Base-by-base conservation (phyloP, 1,139 yeast genomes). In the Arxiozyma slooffiae region DNA sequence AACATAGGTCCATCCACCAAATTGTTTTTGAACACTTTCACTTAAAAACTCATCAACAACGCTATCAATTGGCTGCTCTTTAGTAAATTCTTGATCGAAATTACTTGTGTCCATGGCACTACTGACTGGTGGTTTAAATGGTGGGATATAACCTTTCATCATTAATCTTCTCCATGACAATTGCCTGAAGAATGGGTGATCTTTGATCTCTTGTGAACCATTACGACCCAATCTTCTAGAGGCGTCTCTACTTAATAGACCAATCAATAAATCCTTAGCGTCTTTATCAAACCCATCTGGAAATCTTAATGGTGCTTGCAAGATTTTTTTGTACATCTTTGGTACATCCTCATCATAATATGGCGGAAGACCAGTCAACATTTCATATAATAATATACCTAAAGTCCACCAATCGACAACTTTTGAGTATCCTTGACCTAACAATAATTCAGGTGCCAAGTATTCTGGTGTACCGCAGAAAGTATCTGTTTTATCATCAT, bases 361-460 rank as follows among this genome's bases (percentile, higher is more conserved):
- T 46, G 97, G 97, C 8, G 98, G 98, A 57, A 92, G 75, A 0
- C 97, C 97, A 1, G 97, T 89, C 56, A 94, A 77, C 98, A 92
- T 92, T 68, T 92, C 98, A 67, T 86, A 92, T 44, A 92, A 74
- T 48, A 92, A 75, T 39, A 92, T 92, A 38, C 98, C 98, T 57
- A 92, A 74, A 1, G 97, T 92, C 98, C 98, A 92, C 82, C 96
- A 92, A 70, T 92, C 98, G 40, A 92, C 97, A 61, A 86, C 83
- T 67, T 95, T 80, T 7, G 97, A 89, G 69, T 92, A 92, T 1
- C 97, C 97, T 66, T 87, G 89, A 56, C 92, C 95, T 56, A 90
- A 74, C 52, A 92, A 72, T 52, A 92, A 78, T 67, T 92, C 98
- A 0, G 98, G 98, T 1, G 97, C 97, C 58, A 92, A 74, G 68